A percentile compares a stretch with the other conserved stretches of the same genome.
phyloP scores from a whole-genome alignment of 345 rosid genomes.

The Durio zibethinus region DNA sequence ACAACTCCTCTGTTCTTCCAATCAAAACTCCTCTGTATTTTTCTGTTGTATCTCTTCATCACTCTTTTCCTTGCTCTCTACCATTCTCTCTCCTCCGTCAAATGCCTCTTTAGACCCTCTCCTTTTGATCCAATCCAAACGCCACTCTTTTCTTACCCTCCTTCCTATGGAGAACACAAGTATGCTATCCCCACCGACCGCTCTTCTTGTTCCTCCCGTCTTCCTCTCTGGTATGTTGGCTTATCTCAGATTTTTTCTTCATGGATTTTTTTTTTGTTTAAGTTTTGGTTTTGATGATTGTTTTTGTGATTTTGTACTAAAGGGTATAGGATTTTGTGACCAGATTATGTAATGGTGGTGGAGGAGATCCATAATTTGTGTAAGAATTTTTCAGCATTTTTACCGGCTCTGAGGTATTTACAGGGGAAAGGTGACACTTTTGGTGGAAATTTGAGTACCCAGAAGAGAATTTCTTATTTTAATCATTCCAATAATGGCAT shows the following conservation, averaged over 20 bases:
- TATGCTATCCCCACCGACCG: conserved; percentile 70
- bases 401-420: conserved; percentile 49
- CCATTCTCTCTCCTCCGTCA: conserved; percentile 41
- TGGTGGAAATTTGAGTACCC: conserved; percentile 62
- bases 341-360: conserved; percentile 60
- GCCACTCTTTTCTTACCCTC: conserved; percentile 70
- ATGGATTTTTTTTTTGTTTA: neutral
- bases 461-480: conserved; percentile 60
- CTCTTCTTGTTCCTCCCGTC: conserved; percentile 62
- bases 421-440: conserved; percentile 44
- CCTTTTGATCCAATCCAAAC: conserved; percentile 65
- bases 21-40: conserved; percentile 80
- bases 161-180: conserved; percentile 81
- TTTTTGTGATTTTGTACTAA: neutral
- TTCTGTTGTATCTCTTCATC: conserved; percentile 64
- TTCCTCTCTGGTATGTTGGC: conserved; percentile 51
- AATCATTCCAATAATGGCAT: conserved; percentile 28
- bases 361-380: conserved; percentile 49
- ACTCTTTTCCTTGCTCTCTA: conserved; percentile 53
- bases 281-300: neutral
- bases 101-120: conserved; percentile 69
- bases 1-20: conserved; percentile 47
- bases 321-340: neutral
- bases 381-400: conserved; percentile 26
- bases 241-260: neutral